phyloP scores from a whole-genome alignment of 2,329 filamentous ascomycete species.

The Colletotrichum sp. region DNA sequence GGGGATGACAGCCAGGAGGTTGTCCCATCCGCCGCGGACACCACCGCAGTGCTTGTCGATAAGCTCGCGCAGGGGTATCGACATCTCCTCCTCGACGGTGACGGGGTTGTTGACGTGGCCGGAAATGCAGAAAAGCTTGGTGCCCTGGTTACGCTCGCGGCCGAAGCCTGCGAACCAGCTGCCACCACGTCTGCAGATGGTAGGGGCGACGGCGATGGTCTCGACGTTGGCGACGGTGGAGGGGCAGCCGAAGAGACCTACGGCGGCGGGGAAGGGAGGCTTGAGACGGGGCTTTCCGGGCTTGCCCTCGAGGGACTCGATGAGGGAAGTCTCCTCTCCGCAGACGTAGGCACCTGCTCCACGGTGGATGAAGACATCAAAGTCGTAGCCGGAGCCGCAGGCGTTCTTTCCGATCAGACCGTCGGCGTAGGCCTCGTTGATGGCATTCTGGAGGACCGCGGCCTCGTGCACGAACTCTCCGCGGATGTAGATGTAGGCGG shows the following conservation, averaged over 20 bases:
- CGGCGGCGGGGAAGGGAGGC: slow-evolving; percentile 96
- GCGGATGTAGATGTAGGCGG: slow-evolving; percentile 99
- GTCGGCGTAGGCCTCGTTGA: slow-evolving; percentile 95
- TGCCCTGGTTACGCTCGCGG: slow-evolving; percentile 94
- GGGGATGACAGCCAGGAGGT: slow-evolving; percentile 92
- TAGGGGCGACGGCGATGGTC: slow-evolving; percentile 93
- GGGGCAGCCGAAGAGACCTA: slow-evolving; percentile 97
- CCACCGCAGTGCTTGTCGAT: slow-evolving; percentile 99
- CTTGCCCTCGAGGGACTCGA: slow-evolving; percentile 98
- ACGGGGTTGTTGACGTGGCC: slow-evolving; percentile 98
- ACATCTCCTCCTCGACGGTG: slow-evolving; percentile 99
- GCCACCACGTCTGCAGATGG: slow-evolving; percentile 90
- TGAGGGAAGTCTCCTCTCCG: slow-evolving; percentile 96
- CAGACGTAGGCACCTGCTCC: slow-evolving; percentile 98
- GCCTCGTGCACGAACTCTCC: slow-evolving; percentile 98
- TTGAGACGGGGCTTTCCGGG: slow-evolving; percentile 98
- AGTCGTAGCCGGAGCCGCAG: slow-evolving; percentile 95
- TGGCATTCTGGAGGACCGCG: slow-evolving; percentile 89
- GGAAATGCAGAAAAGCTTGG: slow-evolving; percentile 98
- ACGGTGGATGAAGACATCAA: slow-evolving; percentile 95
- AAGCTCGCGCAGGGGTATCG: slow-evolving; percentile 91
- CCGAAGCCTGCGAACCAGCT: slow-evolving; percentile 95
- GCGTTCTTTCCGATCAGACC: slow-evolving; percentile 98
- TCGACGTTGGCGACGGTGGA: slow-evolving; percentile 98
- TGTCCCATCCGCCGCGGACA: slow-evolving; percentile 97